Conservation (phyloP, 352 stramenopile species). For the Phytophthora sansomeana region DNA sequence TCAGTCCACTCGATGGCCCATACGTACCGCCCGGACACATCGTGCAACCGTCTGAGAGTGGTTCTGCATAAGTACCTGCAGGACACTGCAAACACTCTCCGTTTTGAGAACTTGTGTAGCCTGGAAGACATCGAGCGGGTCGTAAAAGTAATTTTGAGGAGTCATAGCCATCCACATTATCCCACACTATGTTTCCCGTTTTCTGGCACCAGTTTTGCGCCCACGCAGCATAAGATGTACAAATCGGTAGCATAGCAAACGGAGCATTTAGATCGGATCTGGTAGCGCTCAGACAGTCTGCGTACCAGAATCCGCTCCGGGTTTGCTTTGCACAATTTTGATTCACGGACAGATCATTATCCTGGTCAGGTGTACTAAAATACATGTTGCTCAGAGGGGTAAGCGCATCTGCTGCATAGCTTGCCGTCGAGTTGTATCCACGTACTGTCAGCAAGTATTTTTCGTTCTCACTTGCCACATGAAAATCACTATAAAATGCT, state of each 20-base stretch:
- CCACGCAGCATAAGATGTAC: slow-evolving; percentile 54
- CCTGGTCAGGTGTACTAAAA: slow-evolving; percentile 65
- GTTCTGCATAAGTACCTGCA: slow-evolving; percentile 49
- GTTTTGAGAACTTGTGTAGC: slow-evolving; percentile 23
- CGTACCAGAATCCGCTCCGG: slow-evolving; percentile 70
- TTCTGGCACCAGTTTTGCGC: slow-evolving; percentile 56
- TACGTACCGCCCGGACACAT: slow-evolving; percentile 58
- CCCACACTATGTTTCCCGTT: slow-evolving; percentile 59
- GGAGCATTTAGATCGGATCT: slow-evolving; percentile 65
- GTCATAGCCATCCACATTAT: slow-evolving; percentile 59
- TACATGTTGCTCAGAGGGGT: slow-evolving; percentile 58
- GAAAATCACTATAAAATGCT: slow-evolving; percentile 56
- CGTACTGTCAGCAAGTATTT: slow-evolving; percentile 56
- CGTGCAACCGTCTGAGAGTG: slow-evolving; percentile 39
- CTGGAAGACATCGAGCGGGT: slow-evolving; percentile 46
- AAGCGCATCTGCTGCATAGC: slow-evolving; percentile 54
- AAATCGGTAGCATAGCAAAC: slow-evolving; percentile 55
- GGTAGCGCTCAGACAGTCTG: slow-evolving; percentile 41
- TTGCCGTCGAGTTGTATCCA: slow-evolving; percentile 44
- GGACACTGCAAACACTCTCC: slow-evolving; percentile 47
- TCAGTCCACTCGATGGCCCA: slow-evolving; percentile 39
- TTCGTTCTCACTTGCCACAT: slow-evolving; percentile 49
- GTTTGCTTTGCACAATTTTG: slow-evolving; percentile 58
- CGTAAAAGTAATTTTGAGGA: slow-evolving; percentile 56
- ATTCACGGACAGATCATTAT: slow-evolving; percentile 54